Conservation (phyloP, 495 filamentous ascomycete genomes). For the Penicillium waksmanii region DNA sequence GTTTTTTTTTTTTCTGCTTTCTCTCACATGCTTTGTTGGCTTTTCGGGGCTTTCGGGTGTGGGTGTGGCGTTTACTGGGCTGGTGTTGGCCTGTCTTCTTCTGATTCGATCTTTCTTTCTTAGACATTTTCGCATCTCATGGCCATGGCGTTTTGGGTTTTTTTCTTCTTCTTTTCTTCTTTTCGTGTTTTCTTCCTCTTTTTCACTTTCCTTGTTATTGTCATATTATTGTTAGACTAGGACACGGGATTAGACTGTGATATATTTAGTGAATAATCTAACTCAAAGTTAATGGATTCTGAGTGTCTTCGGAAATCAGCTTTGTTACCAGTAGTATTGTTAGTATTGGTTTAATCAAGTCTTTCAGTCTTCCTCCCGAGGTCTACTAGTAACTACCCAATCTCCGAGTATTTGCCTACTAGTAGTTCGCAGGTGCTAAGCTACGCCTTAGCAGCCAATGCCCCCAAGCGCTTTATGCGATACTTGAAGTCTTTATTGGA, state of each 20-base stretch:
- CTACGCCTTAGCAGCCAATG: no score
- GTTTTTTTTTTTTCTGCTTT: background rate
- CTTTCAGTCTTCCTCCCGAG: background rate
- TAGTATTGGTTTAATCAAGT: background rate
- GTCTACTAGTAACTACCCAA: no score
- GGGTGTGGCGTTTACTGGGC: constrained; percentile 1
- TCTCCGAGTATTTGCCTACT: no score
- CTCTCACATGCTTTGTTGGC: background rate
- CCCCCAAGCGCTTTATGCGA: no score
- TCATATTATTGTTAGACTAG: background rate
- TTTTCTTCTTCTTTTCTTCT: background rate
- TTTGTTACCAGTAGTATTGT: constrained; percentile 3
- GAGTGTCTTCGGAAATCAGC: no score
- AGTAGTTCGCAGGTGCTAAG: no score
- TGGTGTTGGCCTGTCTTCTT: constrained; percentile 2
- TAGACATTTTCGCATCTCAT: constrained; percentile 4
- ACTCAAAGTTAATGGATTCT: constrained; percentile 2
- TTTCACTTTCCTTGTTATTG: no score
- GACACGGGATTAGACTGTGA: background rate
- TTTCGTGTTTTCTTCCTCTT: background rate
- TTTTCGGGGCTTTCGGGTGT: background rate
- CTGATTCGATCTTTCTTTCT: background rate
- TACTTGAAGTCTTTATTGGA: no score
- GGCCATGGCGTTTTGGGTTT: constrained; percentile 10
- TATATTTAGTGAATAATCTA: constrained; percentile 8